A percentile compares a stretch with the other conserved stretches of the same genome.
Conservation (phyloP, 352 stramenopile species). For the Phytophthora sansomeana region DNA sequence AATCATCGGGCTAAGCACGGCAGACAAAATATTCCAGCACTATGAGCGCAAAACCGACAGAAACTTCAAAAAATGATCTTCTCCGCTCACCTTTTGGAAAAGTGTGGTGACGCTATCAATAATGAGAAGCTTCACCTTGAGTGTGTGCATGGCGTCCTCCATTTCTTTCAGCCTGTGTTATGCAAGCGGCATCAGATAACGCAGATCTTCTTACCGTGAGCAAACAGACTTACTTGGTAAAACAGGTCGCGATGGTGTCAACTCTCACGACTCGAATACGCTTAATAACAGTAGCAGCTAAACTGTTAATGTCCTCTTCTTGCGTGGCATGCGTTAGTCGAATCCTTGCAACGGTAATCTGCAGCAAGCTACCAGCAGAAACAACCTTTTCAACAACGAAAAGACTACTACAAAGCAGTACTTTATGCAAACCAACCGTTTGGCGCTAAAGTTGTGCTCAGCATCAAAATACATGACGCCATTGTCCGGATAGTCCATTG, state of each 20-base stretch:
- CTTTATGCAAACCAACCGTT: slow-evolving; percentile 42
- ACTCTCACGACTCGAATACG: slow-evolving; percentile 56
- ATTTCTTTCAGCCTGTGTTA: slow-evolving; percentile 62
- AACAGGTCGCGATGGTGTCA: slow-evolving; percentile 51
- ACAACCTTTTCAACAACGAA: neutral
- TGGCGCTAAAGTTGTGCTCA: slow-evolving; percentile 79
- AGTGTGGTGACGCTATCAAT: slow-evolving; percentile 78
- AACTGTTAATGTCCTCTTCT: slow-evolving; percentile 29
- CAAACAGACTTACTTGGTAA: slow-evolving; percentile 43
- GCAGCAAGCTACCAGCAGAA: slow-evolving; percentile 42
- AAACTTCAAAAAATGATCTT: neutral
- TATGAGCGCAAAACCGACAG: neutral
- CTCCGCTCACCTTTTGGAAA: slow-evolving; percentile 55
- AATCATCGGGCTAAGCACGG: slow-evolving; percentile 40
- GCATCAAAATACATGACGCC: slow-evolving; percentile 76
- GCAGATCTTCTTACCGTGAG: neutral
- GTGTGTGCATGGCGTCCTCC: slow-evolving; percentile 50
- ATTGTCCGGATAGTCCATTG: slow-evolving; percentile 65
- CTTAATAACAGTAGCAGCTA: slow-evolving; percentile 41
- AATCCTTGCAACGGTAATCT: slow-evolving; percentile 56
- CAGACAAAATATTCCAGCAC: slow-evolving; percentile 1
- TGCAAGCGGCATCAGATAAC: neutral
- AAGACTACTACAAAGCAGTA: too few species aligned
- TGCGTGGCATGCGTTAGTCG: slow-evolving; percentile 18
- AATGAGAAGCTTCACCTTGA: slow-evolving; percentile 69